phyloP scores from a whole-genome alignment of 768 basidiomycete genomes.

The Collybia sordida region DNA sequence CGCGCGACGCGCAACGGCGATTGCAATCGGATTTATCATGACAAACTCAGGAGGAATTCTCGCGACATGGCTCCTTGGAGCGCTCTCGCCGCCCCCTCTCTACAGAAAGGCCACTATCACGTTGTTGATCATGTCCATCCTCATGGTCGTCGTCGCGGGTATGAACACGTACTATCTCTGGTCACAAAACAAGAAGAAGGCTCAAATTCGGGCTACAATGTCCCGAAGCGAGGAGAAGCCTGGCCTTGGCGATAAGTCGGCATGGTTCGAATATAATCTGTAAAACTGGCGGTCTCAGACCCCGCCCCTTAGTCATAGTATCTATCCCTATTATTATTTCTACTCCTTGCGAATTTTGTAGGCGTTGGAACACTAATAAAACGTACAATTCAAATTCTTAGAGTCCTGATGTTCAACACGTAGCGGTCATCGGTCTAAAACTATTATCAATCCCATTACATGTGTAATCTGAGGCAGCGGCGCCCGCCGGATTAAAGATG shows the following conservation, averaged over 20 bases:
- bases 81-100: conserved; percentile 45
- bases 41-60: conserved; percentile 62
- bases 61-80: conserved; percentile 58
- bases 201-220: conserved; percentile 27
- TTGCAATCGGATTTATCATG: conserved; percentile 58
- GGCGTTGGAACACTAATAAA: background rate
- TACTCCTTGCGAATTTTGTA: background rate
- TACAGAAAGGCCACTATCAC: conserved; percentile 49
- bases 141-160: conserved; percentile 34
- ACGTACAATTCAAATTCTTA: too few relatives aligned
- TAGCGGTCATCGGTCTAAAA: too few relatives aligned
- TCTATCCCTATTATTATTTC: background rate
- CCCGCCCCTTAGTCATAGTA: background rate
- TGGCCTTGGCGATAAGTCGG: conserved; percentile 48
- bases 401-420: too few relatives aligned
- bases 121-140: conserved; percentile 37
- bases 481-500: too few relatives aligned
- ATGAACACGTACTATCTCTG: conserved; percentile 41
- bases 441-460: too few relatives aligned
- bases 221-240: conserved; percentile 33
- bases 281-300: conserved; percentile 14
- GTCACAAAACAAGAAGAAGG: conserved; percentile 47
- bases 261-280: conserved; percentile 54
- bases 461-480: too few relatives aligned
- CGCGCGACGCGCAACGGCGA: conserved; percentile 53